Evolutionary conservation across 129 eudicot species (phyloP), one percentile per base, ranked within the genome.

Genomic region (Artemisia tridentata): DNA sequence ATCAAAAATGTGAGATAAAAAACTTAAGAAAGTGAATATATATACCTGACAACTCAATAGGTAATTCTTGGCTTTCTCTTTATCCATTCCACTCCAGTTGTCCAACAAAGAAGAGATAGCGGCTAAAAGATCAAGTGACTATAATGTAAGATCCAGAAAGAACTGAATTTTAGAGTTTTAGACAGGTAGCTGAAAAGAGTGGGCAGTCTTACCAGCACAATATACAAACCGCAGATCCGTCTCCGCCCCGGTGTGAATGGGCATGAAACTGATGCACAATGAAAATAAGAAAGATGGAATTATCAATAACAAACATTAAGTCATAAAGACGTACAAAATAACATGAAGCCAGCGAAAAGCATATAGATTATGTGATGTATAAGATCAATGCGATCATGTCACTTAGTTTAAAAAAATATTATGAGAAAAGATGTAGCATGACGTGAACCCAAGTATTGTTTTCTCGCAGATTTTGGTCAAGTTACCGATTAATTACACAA

Each of bases 11-110:
- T 38, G 45, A 38, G 8, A 38, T 38, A 38, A 38, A 38, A 38
- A 38, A 38, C 45, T 60, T 41, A 67, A 41, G 52, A 62, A 58
- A 20, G 63, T 54, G 45, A 60, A 31, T n/a, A 51, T n/a, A 56
- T 11, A 63, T 77, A 90, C 99, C 99, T 95, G 97, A 71, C 97
- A 95, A 78, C 70, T 86, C 64, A 83, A 56, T 60, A 95, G 82
- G 75, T 87, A 95, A 20, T 86, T 81, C 85, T 95, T 95, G 48
- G 97, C 93, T 68, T 84, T 90, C 73, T 90, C 97, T 71, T 76
- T 81, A 67, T 95, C 97, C 79, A 95, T 80, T 76, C 97, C 99
- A 82, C 93, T 90, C 99, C 99, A 90, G 47, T 87, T 76, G 60
- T 84, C 91, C 96, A 95, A 72, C 81, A 95, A 70, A 52, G 72